Base-by-base conservation (phyloP, 495 filamentous ascomycete genomes). In the Penicillium angulare region DNA sequence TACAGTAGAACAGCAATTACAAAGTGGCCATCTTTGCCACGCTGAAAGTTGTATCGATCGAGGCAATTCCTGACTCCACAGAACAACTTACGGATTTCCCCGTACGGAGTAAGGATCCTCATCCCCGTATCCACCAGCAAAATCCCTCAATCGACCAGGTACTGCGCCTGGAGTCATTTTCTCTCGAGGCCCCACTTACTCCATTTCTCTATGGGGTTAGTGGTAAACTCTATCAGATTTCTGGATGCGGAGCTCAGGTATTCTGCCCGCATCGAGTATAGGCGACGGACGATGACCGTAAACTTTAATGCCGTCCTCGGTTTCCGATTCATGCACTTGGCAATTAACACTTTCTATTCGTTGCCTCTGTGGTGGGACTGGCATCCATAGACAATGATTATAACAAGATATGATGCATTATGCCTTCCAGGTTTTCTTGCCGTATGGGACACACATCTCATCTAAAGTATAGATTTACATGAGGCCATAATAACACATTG, bases 91-190 rank as follows among this genome's bases (percentile, higher is more conserved):
- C 31, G 43, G 43, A 46, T 34, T n/a, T 12, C 41, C 40, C 53
- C 56, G 38, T 56, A 55, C 31, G 45, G 48, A 57, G 60, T 57
- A 60, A 26, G 17, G 60, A 63, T 61, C 43, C 27, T 34, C 43
- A 13, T 13, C 49, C 49, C 40, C 44, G 29, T 33, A 21, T 50
- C 56, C 50, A 50, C 50, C 21, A 20, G 16, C 40, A 52, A 64
- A 64, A 61, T 61, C 24, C 54, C 57, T 58, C 57, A 63, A 43
- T 34, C 35, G 47, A 16, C 34, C 45, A 53, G 46, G 41, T n/a
- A n/a, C n/a, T n/a, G n/a, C n/a, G 33, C 40, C 36, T 38, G 35
- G 41, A 45, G 35, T 52, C 20, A 9, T 12, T 21, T 31, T 43
- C 17, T n/a, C 4, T 15, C 12, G 12, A 18, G 24, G 12, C 33